phyloP scores from a whole-genome alignment of 139 green algal genomes.

The Chlamydomonas eustigma region DNA sequence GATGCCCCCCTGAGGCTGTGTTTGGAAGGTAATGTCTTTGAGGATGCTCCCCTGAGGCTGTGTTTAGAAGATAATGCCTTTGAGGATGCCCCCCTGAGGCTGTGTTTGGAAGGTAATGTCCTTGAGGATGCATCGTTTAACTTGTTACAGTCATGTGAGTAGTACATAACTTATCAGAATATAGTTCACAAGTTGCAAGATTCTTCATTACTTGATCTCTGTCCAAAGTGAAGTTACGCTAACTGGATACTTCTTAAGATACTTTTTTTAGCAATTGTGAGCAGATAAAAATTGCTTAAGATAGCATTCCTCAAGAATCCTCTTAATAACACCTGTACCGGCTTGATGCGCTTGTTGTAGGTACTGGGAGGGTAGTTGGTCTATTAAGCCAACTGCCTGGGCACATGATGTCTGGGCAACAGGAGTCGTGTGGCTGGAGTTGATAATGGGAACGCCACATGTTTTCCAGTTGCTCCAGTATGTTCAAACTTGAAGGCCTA shows the following conservation, averaged over 20 bases:
- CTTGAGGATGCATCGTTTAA: no score
- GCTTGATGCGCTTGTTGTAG: neutral
- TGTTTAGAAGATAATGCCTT: slow-evolving; percentile 55
- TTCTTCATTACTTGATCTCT: no score
- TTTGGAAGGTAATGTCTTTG: slow-evolving; percentile 55
- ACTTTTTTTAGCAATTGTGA: no score
- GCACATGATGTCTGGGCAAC: slow-evolving; percentile 67
- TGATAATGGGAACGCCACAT: slow-evolving; percentile 60
- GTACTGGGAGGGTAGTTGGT: slow-evolving; percentile 4
- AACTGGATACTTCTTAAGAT: no score
- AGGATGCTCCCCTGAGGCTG: slow-evolving; percentile 63
- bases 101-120: slow-evolving; percentile 51
- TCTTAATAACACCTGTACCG: neutral
- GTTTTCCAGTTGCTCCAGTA: slow-evolving; percentile 42
- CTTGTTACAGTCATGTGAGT: neutral
- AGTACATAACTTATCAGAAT: no score
- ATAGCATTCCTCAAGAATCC: neutral
- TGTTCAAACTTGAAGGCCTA: neutral
- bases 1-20: slow-evolving; percentile 63
- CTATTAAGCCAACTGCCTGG: slow-evolving; percentile 25
- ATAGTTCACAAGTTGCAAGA: no score
- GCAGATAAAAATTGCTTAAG: neutral
- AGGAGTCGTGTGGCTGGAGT: slow-evolving; percentile 72
- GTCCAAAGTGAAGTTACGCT: no score
- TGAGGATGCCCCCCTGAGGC: slow-evolving; percentile 70